These are phyloP conservation scores for Vitis amurensis DNA, from an alignment of 164 flowering plant genomes.

Conservation along the genomic window DNA sequence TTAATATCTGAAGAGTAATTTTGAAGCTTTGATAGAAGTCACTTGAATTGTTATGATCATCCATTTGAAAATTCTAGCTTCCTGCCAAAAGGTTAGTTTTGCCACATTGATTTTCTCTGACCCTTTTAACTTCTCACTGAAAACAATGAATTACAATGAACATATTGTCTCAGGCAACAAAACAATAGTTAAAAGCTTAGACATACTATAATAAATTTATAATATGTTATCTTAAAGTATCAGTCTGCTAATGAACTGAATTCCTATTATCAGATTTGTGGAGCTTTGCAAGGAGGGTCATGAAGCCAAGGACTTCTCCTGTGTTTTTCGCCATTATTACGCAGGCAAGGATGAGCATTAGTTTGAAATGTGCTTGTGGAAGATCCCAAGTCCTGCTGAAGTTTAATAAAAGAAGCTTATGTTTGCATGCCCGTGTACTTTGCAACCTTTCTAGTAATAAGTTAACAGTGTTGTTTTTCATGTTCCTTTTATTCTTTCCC, in stretches of 20 bases:
- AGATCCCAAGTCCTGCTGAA: not conserved
- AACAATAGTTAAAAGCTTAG: not conserved
- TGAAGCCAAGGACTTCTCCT: conserved; percentile 58
- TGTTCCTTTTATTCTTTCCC: no score
- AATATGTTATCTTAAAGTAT: not conserved
- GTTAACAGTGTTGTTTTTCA: no score
- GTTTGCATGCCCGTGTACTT: no score
- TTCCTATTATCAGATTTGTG: conserved; percentile 39
- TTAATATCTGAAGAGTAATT: not conserved
- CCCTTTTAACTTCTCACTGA: not conserved
- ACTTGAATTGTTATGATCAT: not conserved
- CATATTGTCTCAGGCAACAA: not conserved
- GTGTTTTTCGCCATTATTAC: conserved; percentile 63
- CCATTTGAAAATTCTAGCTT: not conserved
- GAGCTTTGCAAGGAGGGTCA: conserved; percentile 54
- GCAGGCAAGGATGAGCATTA: conserved; percentile 50
- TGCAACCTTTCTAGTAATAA: no score
- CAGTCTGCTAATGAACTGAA: not conserved
- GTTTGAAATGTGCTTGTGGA: not conserved
- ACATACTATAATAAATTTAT: not conserved
- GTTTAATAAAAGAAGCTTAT: no score
- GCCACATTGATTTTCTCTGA: not conserved
- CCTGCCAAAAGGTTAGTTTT: not conserved
- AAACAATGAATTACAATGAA: not conserved
- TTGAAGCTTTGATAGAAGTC: not conserved